Percentiles rank a stretch among this genome's conserved stretches.
Conservation (phyloP, 352 stramenopile species). For the Phytopythium cucurbitacearum region DNA sequence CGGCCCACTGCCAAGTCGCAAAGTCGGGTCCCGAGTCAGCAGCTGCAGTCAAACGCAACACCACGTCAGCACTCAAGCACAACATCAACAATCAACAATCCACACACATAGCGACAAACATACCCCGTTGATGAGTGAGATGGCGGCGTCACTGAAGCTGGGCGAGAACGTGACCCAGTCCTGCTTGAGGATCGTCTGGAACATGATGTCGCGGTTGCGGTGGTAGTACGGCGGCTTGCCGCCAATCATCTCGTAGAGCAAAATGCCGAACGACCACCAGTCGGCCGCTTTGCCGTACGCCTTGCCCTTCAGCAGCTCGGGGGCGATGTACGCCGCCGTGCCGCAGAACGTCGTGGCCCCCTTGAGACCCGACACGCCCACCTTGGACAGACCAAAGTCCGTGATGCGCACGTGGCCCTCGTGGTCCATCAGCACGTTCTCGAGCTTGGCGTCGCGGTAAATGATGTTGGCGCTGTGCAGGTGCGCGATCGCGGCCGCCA, state of each 20-base stretch:
- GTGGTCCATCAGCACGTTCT: conserved; percentile 94
- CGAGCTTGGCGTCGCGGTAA: conserved; percentile 94
- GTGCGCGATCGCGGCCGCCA: conserved; percentile 88
- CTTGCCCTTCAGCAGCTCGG: conserved; percentile 88
- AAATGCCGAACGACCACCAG: conserved; percentile 94
- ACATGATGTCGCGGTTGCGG: conserved; percentile 90
- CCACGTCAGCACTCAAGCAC: conserved; percentile 10
- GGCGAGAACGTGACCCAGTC: conserved; percentile 94
- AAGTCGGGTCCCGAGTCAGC: conserved; percentile 94
- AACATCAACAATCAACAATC: conserved; percentile 5
- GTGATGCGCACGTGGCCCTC: conserved; percentile 93
- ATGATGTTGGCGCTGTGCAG: conserved; percentile 95
- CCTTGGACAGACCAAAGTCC: conserved; percentile 93
- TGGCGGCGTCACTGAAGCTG: conserved; percentile 88
- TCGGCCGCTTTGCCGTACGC: conserved; percentile 90
- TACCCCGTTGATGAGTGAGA: conserved; percentile 92
- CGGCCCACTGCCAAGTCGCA: conserved; percentile 92
- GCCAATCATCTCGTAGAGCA: conserved; percentile 96
- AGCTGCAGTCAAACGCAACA: conserved; percentile 55
- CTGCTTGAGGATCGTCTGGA: conserved; percentile 90
- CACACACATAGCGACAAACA: conserved; percentile 13
- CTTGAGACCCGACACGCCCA: conserved; percentile 82
- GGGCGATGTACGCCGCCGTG: conserved; percentile 92
- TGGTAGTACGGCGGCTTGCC: conserved; percentile 90
- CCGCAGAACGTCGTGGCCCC: conserved; percentile 92